A percentile compares a stretch with the other conserved stretches of the same genome.
Evolutionary conservation across 495 filamentous ascomycete genomes (phyloP).

Genomic region (Trichoderma orchidacearum): DNA sequence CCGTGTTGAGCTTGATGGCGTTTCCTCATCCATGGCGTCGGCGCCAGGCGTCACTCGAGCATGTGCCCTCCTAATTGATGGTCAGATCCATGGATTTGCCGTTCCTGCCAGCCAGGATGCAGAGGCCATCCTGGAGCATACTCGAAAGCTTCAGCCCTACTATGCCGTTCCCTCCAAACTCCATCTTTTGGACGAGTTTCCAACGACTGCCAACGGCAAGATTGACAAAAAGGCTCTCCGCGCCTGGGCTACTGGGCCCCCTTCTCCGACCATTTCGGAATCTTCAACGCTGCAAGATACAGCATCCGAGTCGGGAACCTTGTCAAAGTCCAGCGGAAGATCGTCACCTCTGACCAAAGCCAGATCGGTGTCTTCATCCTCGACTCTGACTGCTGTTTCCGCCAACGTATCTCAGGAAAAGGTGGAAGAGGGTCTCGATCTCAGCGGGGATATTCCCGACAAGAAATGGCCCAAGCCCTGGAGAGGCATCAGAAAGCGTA

Average conservation of each 20-base stretch:
- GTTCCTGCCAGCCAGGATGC: conserved; percentile 5
- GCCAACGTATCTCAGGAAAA: conserved; percentile 8
- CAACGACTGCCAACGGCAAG: conserved; percentile 23
- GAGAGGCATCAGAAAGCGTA: conserved; percentile 7
- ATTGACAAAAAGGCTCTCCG: conserved; percentile 19
- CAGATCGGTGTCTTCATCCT: neutral
- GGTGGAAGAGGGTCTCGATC: neutral
- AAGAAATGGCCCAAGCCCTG: neutral
- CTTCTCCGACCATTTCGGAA: neutral
- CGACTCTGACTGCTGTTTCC: conserved; percentile 11
- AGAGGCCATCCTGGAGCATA: conserved; percentile 4
- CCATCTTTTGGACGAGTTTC: conserved; percentile 11
- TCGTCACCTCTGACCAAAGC: neutral
- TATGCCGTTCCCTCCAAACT: conserved; percentile 19
- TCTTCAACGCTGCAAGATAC: neutral
- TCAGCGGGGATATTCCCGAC: neutral
- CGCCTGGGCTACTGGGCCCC: conserved; percentile 5
- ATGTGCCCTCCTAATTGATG: conserved; percentile 17
- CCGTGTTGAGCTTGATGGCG: conserved; percentile 25
- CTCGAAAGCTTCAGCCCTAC: conserved; percentile 15
- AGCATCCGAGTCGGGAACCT: neutral
- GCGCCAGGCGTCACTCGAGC: conserved; percentile 15
- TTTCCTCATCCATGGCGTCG: conserved; percentile 16
- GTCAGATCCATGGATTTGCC: conserved; percentile 20
- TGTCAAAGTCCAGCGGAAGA: neutral